These are phyloP conservation scores for Geranium rotundifolium DNA, from an alignment of 345 rosid species.

Conservation along the genomic window DNA sequence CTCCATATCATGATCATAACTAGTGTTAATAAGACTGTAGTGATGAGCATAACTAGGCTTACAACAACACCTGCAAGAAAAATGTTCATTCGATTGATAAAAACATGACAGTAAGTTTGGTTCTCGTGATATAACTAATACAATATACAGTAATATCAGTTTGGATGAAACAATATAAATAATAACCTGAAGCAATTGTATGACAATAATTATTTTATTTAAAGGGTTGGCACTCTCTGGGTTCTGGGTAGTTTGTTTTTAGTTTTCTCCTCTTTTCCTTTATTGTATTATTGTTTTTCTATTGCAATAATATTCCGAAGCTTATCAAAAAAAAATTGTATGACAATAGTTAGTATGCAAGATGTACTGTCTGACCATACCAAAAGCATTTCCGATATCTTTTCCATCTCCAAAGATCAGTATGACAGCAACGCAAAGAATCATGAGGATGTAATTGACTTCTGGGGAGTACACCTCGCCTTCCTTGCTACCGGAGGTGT, in stretches of 20 bases:
- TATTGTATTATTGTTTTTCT: too few relatives aligned
- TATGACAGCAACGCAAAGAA: slow-evolving; percentile 67
- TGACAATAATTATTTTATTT: too few relatives aligned
- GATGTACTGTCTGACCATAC: slow-evolving; percentile 17
- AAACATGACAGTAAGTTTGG: too few relatives aligned
- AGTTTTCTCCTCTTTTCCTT: too few relatives aligned
- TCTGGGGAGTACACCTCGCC: slow-evolving; percentile 92
- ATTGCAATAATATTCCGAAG: too few relatives aligned
- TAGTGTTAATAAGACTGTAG: slow-evolving; percentile 54
- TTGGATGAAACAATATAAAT: too few relatives aligned
- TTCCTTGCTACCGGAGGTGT: slow-evolving; percentile 61
- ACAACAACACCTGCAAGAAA: slow-evolving; percentile 62
- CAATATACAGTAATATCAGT: too few relatives aligned
- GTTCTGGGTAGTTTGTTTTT: too few relatives aligned
- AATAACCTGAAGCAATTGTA: too few relatives aligned
- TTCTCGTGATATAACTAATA: too few relatives aligned
- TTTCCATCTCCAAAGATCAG: slow-evolving; percentile 73
- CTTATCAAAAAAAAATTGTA: too few relatives aligned
- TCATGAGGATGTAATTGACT: slow-evolving; percentile 73
- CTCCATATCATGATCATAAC: slow-evolving; percentile 92
- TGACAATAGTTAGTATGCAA: neutral
- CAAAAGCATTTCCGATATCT: slow-evolving; percentile 82
- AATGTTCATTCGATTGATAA: neutral
- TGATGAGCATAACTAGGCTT: slow-evolving; percentile 78
- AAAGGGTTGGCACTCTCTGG: too few relatives aligned